These are phyloP conservation scores for Macrophomina tecta DNA, from an alignment of 2,329 filamentous ascomycete species.

Conservation along the genomic window DNA sequence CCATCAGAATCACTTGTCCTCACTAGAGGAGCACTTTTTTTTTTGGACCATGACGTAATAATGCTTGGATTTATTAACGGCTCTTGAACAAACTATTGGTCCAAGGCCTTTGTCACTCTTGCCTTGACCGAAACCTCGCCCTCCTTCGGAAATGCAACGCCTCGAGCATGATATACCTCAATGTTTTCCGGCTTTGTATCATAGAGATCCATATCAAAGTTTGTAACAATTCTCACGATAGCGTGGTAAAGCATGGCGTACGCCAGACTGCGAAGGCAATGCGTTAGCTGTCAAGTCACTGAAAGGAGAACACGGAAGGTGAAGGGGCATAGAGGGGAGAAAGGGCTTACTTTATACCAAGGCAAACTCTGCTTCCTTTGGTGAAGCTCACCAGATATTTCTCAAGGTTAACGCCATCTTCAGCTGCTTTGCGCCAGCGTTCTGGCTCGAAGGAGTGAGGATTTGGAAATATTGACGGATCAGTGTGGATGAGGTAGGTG, in stretches of 20 bases:
- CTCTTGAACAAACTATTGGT: too few relatives aligned
- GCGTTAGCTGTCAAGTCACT: neutral
- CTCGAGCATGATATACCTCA: neutral
- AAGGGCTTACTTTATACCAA: neutral
- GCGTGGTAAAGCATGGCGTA: neutral
- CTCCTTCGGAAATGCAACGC: neutral
- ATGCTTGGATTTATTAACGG: too few relatives aligned
- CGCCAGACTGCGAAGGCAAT: neutral
- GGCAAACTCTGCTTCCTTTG: neutral
- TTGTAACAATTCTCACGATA: neutral
- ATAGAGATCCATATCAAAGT: neutral
- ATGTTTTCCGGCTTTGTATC: neutral
- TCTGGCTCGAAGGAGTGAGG: neutral
- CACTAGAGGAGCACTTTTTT: too few relatives aligned
- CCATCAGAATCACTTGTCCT: too few relatives aligned
- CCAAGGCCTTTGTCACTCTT: neutral
- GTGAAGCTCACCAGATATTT: neutral
- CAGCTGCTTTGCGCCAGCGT: neutral
- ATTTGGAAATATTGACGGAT: neutral
- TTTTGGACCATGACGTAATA: too few relatives aligned
- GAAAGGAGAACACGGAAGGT: neutral
- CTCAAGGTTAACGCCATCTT: neutral
- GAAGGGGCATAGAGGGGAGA: too few relatives aligned
- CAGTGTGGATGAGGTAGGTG: neutral
- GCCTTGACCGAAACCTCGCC: neutral